phyloP scores from a whole-genome alignment of 768 basidiomycete genomes.

The Kwoniella mangroviensis region DNA sequence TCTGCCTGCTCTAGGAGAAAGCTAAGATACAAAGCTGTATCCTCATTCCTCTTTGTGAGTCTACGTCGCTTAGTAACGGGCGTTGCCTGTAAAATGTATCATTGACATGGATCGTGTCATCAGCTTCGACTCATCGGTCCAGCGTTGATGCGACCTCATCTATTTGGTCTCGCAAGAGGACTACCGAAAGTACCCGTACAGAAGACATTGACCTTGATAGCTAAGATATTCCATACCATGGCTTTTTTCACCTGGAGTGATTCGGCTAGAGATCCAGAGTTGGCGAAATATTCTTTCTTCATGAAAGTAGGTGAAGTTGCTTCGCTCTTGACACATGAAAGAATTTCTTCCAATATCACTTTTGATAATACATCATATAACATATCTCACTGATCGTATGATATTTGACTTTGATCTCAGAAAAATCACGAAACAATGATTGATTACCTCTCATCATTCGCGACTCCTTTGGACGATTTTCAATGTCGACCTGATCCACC shows the following conservation, averaged over 20 bases:
- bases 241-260: conserved; percentile 31
- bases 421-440: conserved; percentile 26
- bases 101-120: neutral
- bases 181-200: conserved; percentile 24
- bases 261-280: conserved; percentile 22
- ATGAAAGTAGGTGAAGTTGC: conserved; percentile 19
- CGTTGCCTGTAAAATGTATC: too few relatives aligned
- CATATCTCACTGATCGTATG: too few relatives aligned
- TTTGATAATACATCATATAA: too few relatives aligned
- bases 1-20: conserved; percentile 9
- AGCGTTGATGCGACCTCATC: conserved; percentile 36
- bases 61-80: neutral
- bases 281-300: conserved; percentile 18
- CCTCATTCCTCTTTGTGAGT: conserved; percentile 32
- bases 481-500: conserved; percentile 6
- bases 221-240: conserved; percentile 34
- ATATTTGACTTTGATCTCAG: neutral
- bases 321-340: neutral
- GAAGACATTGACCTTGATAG: conserved; percentile 28
- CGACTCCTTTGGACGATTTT: conserved; percentile 12
- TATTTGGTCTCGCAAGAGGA: conserved; percentile 32
- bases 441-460: conserved; percentile 28
- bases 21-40: conserved; percentile 33
- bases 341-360: too few relatives aligned
- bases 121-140: conserved; percentile 40